Conservation (phyloP, 1,139 yeast genomes). For the Pichia sp. region DNA sequence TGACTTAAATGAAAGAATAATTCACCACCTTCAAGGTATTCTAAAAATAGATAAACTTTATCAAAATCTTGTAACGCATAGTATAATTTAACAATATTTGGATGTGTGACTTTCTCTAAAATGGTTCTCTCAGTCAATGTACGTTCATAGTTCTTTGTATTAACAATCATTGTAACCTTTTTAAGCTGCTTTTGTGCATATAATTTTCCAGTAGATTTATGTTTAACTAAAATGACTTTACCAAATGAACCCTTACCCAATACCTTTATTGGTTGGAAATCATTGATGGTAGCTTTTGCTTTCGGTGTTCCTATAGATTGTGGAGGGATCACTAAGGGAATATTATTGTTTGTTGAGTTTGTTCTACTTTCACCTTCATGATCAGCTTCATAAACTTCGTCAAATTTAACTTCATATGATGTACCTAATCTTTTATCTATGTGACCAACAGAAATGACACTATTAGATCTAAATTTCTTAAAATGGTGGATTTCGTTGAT, state of each 20-base stretch:
- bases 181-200: conserved; percentile 90
- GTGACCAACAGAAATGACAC: conserved; percentile 36
- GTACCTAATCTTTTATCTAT: conserved; percentile 43
- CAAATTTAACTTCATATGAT: conserved; percentile 48
- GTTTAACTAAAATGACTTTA: conserved; percentile 80
- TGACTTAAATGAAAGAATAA: conserved; percentile 76
- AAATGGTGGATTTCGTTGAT: conserved; percentile 15
- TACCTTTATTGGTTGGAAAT: conserved; percentile 80
- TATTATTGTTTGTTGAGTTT: conserved; percentile 8
- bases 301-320: neutral
- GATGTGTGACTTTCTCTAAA: conserved; percentile 67
- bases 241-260: conserved; percentile 93
- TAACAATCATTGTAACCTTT: conserved; percentile 72
- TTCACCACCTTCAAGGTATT: conserved; percentile 92
- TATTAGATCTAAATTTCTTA: conserved; percentile 29
- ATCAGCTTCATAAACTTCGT: conserved; percentile 29
- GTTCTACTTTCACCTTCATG: conserved; percentile 20
- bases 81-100: conserved; percentile 82
- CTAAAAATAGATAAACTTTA: conserved; percentile 85
- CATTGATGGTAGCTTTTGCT: conserved; percentile 42
- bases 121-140: conserved; percentile 76
- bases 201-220: conserved; percentile 61
- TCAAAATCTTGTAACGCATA: conserved; percentile 89
- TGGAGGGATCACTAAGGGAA: neutral
- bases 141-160: conserved; percentile 51